Conservation (phyloP, 257 asterid genomes). For the Solanum appendiculatum region DNA sequence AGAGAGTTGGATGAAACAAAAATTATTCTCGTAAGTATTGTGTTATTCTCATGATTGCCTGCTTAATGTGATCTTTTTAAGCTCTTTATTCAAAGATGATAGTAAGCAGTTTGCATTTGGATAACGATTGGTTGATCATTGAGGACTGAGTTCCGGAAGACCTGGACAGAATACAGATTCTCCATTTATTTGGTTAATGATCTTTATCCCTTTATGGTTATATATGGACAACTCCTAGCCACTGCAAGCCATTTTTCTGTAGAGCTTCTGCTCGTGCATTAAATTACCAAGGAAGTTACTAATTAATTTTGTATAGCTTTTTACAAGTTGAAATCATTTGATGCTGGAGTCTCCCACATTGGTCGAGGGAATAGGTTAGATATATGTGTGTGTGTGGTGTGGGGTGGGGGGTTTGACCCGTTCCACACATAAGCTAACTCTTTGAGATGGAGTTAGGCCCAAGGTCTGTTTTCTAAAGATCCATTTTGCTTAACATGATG, state of each 20-base stretch:
- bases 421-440: not conserved
- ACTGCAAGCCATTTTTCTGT: not conserved
- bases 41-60: not conserved
- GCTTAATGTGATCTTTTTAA: not conserved
- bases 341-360: not conserved
- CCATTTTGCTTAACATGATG: not conserved
- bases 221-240: not conserved
- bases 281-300: not conserved
- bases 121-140: not conserved
- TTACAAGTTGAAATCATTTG: not conserved
- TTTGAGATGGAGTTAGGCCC: not conserved
- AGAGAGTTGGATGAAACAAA: conserved; percentile 93
- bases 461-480: not conserved
- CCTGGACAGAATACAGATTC: not conserved
- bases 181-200: not conserved
- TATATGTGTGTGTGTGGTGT: not conserved
- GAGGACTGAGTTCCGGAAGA: not conserved
- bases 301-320: not conserved
- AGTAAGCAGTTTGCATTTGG: not conserved
- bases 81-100: not conserved
- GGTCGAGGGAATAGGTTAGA: not conserved
- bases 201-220: not conserved
- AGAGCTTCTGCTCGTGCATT: not conserved
- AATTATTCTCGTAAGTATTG: conserved; percentile 77
- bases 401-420: not conserved